Evolutionary conservation across 1,284 basidiomycete genomes (phyloP).

Genomic region (Athelia psychrophila): DNA sequence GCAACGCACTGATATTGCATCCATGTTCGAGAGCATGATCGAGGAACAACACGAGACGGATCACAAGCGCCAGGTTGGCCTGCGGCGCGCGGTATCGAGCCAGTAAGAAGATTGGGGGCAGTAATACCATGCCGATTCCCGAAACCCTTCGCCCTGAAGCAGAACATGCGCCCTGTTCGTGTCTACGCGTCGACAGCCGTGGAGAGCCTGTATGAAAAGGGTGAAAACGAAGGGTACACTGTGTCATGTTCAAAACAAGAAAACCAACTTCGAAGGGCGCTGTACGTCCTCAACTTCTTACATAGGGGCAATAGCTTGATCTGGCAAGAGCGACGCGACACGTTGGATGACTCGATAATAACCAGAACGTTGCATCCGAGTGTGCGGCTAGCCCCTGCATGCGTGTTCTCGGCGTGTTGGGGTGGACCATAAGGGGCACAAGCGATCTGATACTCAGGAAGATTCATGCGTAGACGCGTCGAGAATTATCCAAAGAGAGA

Average conservation of each 20-base stretch:
- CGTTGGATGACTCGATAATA: constrained; percentile 41
- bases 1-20: constrained; percentile 57
- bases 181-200: not conserved
- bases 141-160: not conserved
- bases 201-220: constrained; percentile 20
- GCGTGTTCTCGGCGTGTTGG: constrained; percentile 63
- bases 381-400: constrained; percentile 47
- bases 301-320: constrained; percentile 40
- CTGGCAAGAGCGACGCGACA: constrained; percentile 53
- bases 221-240: constrained; percentile 35
- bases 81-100: constrained; percentile 19
- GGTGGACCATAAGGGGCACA: constrained; percentile 52
- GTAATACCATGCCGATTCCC: not conserved
- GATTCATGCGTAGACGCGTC: constrained; percentile 23
- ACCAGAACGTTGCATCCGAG: constrained; percentile 58
- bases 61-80: constrained; percentile 44
- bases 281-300: constrained; percentile 26
- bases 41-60: constrained; percentile 57
- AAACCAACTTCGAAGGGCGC: constrained; percentile 4
- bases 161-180: not conserved
- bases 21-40: constrained; percentile 56
- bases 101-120: not conserved
- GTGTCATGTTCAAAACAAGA: constrained; percentile 28
- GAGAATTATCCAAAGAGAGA: constrained; percentile 10
- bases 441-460: constrained; percentile 50